These are phyloP conservation scores for Cornus florida DNA, from an alignment of 148 eudicot genomes.

Conservation along the genomic window DNA sequence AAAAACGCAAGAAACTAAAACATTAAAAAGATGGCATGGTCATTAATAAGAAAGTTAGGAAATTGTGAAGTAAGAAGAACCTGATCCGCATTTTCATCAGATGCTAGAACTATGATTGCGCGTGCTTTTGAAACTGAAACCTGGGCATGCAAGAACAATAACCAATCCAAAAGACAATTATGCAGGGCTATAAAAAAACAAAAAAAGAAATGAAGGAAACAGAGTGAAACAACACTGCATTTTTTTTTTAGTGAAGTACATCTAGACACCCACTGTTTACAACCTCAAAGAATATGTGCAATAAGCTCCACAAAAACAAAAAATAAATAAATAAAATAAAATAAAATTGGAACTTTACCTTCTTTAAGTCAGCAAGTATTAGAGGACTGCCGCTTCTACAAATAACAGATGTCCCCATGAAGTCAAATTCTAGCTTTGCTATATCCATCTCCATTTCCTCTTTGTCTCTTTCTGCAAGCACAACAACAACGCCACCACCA, in stretches of 20 bases:
- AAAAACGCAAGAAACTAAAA: not conserved
- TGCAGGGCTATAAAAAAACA: not conserved
- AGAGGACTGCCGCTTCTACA: conserved; percentile 99
- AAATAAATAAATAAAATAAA: not conserved
- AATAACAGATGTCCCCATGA: conserved; percentile 92
- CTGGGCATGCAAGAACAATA: conserved; percentile 34
- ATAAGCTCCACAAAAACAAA: not conserved
- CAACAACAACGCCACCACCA: conserved; percentile 90
- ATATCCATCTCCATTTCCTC: conserved; percentile 98
- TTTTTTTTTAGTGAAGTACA: not conserved
- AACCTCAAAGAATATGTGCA: too few species aligned
- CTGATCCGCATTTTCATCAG: conserved; percentile 98
- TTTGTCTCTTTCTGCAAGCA: conserved; percentile 93
- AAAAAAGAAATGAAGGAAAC: not conserved
- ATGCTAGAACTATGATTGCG: conserved; percentile 87
- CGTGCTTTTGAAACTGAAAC: conserved; percentile 97
- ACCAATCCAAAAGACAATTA: not conserved
- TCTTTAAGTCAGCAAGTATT: conserved; percentile 92
- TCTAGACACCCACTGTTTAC: not conserved
- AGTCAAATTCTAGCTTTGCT: conserved; percentile 81
- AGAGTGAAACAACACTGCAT: not conserved
- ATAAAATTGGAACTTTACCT: conserved; percentile 36
- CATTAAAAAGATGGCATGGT: not conserved
- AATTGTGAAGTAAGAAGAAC: conserved; percentile 29
- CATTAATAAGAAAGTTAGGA: conserved; percentile 14